Evolutionary conservation across 1,284 basidiomycete genomes (phyloP), one percentile per base, ranked within the genome.

Genomic region (Omphalotus olearius): DNA sequence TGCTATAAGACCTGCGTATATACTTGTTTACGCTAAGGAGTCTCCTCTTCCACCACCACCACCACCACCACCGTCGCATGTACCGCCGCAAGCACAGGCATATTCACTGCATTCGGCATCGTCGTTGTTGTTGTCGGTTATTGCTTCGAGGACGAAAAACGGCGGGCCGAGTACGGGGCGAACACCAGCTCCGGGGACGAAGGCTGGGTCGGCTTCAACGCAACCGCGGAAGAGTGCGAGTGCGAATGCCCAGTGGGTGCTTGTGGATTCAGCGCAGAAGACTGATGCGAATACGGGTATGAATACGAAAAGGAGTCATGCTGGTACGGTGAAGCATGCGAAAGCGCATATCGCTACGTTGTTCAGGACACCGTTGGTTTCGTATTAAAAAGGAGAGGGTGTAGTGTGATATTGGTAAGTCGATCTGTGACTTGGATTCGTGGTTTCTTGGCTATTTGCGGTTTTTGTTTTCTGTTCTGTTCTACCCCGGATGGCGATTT

Each of bases 1-100:
- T 54, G 79, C 80, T 25, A 74, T 82, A 54, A 73, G 79, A 16
- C 80, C 80, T 26, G 80, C 80, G 0, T 82, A 75, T 62, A 64
- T 83, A 43, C 64, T 82, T 17, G 71, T 80, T 6, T 82, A 82
- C 56, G 75, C 11, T 23, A 23, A 23, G 5, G 23, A 10, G 26
- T 25, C 38, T 17, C 35, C 5, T 14, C 38, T 5, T 6, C 17
- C 23, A 23, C 35, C 18, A 39, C 23, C 23, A 23, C 23, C 23
- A 23, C 23, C 23, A 23, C 30, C 7, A 2, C 30, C n/a, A n/a
- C n/a, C n/a, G n/a, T n/a, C n/a, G 18, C 47, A 7, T 28, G 28
- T 16, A 10, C 28, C 30, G 23, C 39, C 4, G 10, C 17, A 41
- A n/a, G 39, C 10, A 20, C 10, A 5, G 6, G 39, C 16, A 11